Conservation (phyloP, 352 stramenopile species). For the Blastocystis sp. region DNA sequence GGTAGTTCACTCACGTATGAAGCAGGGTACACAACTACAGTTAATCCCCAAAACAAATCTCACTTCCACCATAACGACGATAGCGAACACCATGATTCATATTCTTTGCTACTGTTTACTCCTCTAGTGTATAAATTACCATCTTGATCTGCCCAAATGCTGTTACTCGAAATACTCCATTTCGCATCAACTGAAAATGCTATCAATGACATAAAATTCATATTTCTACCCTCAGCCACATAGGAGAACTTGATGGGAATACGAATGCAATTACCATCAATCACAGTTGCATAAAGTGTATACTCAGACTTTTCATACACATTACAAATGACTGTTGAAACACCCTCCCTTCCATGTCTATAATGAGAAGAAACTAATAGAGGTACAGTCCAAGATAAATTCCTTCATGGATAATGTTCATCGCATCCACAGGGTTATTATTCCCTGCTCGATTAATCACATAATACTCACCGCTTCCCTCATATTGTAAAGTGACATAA, state of each 20-base stretch:
- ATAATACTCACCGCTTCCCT: conserved; percentile 6
- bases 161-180: conserved; percentile 42
- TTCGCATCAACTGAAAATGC: conserved; percentile 46
- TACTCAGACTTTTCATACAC: conserved; percentile 51
- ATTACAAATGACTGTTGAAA: conserved; percentile 3
- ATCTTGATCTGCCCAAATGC: conserved; percentile 30
- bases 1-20: not conserved
- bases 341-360: conserved; percentile 22
- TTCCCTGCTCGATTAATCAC: conserved; percentile 22
- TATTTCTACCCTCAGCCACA: not conserved
- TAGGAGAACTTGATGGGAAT: not conserved
- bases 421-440: not conserved
- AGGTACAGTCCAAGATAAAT: conserved; percentile 5
- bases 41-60: not conserved
- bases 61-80: conserved; percentile 21
- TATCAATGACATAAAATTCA: not conserved
- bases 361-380: not conserved
- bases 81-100: conserved; percentile 48
- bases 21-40: conserved; percentile 22
- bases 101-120: not conserved
- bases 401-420: conserved; percentile 50
- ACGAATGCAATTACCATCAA: conserved; percentile 29
- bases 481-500: conserved; percentile 33
- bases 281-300: conserved; percentile 39
- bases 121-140: not conserved